Percentiles rank a stretch among this genome's conserved stretches.
Conservation (phyloP, 2,329 filamentous ascomycete species). For the Nothophaeocryptopus gaeumannii region DNA sequence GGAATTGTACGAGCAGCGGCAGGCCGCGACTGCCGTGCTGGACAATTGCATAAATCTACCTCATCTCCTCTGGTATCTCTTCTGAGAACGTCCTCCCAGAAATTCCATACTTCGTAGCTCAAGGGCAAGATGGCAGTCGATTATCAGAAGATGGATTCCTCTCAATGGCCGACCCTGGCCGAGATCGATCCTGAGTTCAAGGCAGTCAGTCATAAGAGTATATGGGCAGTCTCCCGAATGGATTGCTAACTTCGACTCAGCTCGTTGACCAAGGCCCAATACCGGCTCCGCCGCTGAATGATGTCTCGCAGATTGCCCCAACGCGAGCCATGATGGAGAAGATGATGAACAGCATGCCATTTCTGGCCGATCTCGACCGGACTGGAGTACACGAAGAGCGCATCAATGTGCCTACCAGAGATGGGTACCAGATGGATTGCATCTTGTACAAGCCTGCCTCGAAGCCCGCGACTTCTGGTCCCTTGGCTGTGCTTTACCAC, state of each 20-base stretch:
- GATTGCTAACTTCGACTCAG: background rate
- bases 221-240: too few species aligned
- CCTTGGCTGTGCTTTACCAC: conserved; percentile 41
- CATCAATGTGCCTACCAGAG: background rate
- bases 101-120: too few species aligned
- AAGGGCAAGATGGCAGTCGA: too few species aligned
- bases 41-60: too few species aligned
- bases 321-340: background rate
- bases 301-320: conserved; percentile 3
- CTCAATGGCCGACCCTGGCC: conserved; percentile 3
- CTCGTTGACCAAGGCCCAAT: background rate
- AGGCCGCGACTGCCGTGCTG: too few species aligned
- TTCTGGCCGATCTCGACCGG: conserved; percentile 1
- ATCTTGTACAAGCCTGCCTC: conserved; percentile 6
- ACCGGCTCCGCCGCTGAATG: background rate
- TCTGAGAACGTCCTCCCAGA: too few species aligned
- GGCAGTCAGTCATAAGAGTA: background rate
- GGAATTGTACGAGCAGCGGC: too few species aligned
- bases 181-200: conserved; percentile 12
- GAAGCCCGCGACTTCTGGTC: conserved; percentile 13
- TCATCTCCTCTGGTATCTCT: too few species aligned
- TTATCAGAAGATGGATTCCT: background rate
- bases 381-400: conserved; percentile 1
- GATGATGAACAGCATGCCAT: conserved; percentile 5
- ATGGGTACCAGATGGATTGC: conserved; percentile 5